Evolutionary conservation across 2,329 filamentous ascomycete species (phyloP).

Genomic region (Huntiella savannae): DNA sequence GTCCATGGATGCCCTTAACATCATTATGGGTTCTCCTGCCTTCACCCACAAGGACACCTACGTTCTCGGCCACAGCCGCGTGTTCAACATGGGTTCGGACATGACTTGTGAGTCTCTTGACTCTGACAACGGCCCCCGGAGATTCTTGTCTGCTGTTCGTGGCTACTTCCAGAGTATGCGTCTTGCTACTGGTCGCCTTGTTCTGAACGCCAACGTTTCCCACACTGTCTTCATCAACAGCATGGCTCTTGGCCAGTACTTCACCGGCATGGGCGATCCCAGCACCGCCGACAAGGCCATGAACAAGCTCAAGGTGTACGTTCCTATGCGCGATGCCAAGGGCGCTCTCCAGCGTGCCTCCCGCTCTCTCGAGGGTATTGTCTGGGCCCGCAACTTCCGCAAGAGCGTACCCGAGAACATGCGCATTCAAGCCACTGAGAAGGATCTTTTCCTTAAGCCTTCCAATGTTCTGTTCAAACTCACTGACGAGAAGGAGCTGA

Average conservation of each 20-base stretch:
- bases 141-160: constrained; percentile 21
- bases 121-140: constrained; percentile 14
- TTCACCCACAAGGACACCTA: constrained; percentile 20
- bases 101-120: constrained; percentile 9
- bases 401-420: constrained; percentile 1
- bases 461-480: constrained; percentile 16
- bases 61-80: constrained; percentile 28
- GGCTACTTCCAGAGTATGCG: constrained; percentile 38
- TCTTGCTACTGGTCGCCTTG: constrained; percentile 31
- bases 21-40: constrained; percentile 29
- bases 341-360: constrained; percentile 1
- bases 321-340: constrained; percentile 4
- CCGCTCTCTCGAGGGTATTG: constrained; percentile 4
- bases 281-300: constrained; percentile 32
- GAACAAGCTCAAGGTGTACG: constrained; percentile 4
- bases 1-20: constrained; percentile 30
- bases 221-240: constrained; percentile 28
- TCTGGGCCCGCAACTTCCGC: not conserved
- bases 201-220: constrained; percentile 36
- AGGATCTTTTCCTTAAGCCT: constrained; percentile 2
- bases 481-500: constrained; percentile 17
- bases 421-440: not conserved
- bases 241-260: constrained; percentile 11
- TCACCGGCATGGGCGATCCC: constrained; percentile 14
- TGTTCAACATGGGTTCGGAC: constrained; percentile 22